Evolutionary conservation across 352 stramenopile species (phyloP), one percentile per base, ranked within the genome.

Genomic region (Phytopythium chamaehyphon): DNA sequence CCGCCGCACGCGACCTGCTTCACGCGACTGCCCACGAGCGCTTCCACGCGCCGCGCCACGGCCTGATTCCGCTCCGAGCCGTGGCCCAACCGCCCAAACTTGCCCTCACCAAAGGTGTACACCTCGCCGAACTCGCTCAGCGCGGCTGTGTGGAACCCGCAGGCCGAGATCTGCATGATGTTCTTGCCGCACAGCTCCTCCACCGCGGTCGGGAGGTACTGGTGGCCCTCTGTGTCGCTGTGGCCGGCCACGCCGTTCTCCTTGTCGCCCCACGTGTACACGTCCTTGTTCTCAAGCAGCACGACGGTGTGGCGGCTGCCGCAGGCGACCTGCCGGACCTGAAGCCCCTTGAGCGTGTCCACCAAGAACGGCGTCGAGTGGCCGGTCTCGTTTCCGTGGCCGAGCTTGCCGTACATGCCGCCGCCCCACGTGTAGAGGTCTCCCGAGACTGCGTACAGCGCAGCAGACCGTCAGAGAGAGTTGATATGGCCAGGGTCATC

Each of bases 211-310:
- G 93, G 94, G 23, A 95, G 82, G 62, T 98, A 98, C 69, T 98
- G 93, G 71, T 98, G 93, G 33, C 95, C 95, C 53, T 98, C 90
- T 0, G 86, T 97, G 67, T 98, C 90, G 46, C 91, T 93, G 55
- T 98, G 90, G 15, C 95, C 95, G 10, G 90, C 93, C 1, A 98
- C 93, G 33, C 95, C 93, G 71, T 98, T 98, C 64, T 98, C 93
- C 56, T 96, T 97, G 63, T 98, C 94, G 21, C 94, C 94, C 94
- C 94, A 98, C 38, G 88, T 96, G 64, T 96, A 96, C 50, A 97
- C 89, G 61, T 96, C 83, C 48, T 76, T 85, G 57, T 80, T 90
- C 54, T 93, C 78, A 6, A 96, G 69, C 39, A 97, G 62, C 33
- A 96, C 93, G 3, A 96, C 91, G 1, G 96, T 98, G 65, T 98